Percentiles rank a stretch among this genome's conserved stretches.
These are phyloP conservation scores for Suhomyces prunicola DNA, from an alignment of 805 yeast genomes.

Conservation along the genomic window DNA sequence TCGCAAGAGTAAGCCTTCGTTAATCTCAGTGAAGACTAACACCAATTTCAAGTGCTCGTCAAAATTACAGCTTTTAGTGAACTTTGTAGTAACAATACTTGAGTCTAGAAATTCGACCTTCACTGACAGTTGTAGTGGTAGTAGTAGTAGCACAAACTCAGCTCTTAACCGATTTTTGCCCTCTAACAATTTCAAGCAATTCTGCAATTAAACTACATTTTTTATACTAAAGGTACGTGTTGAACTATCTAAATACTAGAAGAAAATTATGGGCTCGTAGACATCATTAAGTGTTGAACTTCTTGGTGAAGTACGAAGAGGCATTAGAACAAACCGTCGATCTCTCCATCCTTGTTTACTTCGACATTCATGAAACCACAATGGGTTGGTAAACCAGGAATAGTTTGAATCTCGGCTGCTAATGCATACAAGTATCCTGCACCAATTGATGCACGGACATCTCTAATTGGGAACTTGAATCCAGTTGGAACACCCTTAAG, in stretches of 20 bases:
- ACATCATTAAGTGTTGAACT: constrained; percentile 8
- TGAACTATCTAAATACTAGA: neutral
- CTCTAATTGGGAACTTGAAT: constrained; percentile 90
- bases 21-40: neutral
- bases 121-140: too few relatives aligned
- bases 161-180: too few relatives aligned
- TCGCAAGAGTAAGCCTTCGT: neutral
- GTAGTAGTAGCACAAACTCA: too few relatives aligned
- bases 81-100: neutral
- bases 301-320: neutral
- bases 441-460: constrained; percentile 90
- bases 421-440: constrained; percentile 96
- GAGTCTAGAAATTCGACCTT: too few relatives aligned
- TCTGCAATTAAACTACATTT: neutral
- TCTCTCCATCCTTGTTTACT: constrained; percentile 80
- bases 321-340: constrained; percentile 67
- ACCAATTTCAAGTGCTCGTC: neutral
- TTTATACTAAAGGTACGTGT: neutral
- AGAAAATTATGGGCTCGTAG: constrained; percentile 1
- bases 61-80: neutral
- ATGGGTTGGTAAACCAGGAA: constrained; percentile 95
- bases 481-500: constrained; percentile 95
- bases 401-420: constrained; percentile 96
- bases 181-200: neutral
- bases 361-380: constrained; percentile 98